Conservation (phyloP, 768 basidiomycete species). For the Cubamyces sp. region DNA sequence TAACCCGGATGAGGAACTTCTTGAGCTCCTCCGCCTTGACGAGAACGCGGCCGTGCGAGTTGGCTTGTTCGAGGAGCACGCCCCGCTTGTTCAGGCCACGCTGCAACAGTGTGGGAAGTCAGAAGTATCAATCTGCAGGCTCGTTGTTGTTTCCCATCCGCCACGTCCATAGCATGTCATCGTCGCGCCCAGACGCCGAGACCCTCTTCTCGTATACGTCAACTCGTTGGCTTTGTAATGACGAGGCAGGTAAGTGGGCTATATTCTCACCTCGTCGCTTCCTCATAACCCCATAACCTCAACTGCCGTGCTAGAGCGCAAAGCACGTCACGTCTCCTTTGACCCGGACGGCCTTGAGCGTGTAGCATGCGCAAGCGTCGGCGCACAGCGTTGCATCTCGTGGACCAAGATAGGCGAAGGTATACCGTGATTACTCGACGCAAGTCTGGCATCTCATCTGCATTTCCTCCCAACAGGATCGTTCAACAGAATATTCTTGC, state of each 20-base stretch:
- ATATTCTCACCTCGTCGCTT: too few relatives aligned
- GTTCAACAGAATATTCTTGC: slow-evolving; percentile 11
- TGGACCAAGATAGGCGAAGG: slow-evolving; percentile 8
- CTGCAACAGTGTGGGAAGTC: too few relatives aligned
- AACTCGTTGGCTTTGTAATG: slow-evolving; percentile 7
- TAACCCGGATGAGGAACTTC: too few relatives aligned
- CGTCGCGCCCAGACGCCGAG: not conserved
- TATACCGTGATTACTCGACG: not conserved
- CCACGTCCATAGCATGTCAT: not conserved
- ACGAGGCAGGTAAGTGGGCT: not conserved
- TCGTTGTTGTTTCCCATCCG: too few relatives aligned
- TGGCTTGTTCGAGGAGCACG: too few relatives aligned
- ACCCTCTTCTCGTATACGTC: not conserved
- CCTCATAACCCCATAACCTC: too few relatives aligned
- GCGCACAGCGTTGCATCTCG: slow-evolving; percentile 3
- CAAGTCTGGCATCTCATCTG: not conserved
- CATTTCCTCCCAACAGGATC: not conserved
- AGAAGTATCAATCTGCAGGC: too few relatives aligned
- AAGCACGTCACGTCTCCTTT: not conserved
- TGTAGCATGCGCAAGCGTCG: not conserved
- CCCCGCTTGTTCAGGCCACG: too few relatives aligned
- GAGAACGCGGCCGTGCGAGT: too few relatives aligned
- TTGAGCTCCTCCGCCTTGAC: too few relatives aligned
- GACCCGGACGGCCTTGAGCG: slow-evolving; percentile 3
- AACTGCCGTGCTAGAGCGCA: not conserved